A percentile compares a stretch with the other conserved stretches of the same genome.
Conservation (phyloP, 225 moss, liverwort and hornwort species). For the Sphagnum tenellum region DNA sequence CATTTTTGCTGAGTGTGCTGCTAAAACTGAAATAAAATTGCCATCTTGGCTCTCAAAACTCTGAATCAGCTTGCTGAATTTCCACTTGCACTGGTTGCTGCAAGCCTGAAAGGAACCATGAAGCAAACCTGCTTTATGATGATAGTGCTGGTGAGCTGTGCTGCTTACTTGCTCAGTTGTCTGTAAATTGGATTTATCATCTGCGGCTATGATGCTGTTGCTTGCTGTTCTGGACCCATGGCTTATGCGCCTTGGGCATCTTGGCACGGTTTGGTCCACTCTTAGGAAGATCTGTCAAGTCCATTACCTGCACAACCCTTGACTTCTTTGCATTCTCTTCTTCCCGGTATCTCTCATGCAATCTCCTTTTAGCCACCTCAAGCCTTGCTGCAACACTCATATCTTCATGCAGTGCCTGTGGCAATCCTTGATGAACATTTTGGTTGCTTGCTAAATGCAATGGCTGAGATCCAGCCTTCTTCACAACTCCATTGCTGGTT, state of each 20-base stretch:
- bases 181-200: slow-evolving; percentile 1
- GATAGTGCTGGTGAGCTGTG: too few species aligned
- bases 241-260: slow-evolving; percentile 28
- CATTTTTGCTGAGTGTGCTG: too few species aligned
- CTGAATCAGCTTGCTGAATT: too few species aligned
- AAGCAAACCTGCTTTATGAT: too few species aligned
- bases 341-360: slow-evolving; percentile 72
- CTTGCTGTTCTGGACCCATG: slow-evolving; percentile 19
- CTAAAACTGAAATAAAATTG: too few species aligned
- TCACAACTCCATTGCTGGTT: slow-evolving; percentile 25
- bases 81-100: too few species aligned
- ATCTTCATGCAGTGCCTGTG: slow-evolving; percentile 23
- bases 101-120: too few species aligned
- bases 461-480: slow-evolving; percentile 48
- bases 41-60: too few species aligned
- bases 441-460: slow-evolving; percentile 33
- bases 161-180: too few species aligned
- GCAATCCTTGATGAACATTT: slow-evolving; percentile 3
- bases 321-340: slow-evolving; percentile 62
- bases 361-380: slow-evolving; percentile 57
- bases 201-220: slow-evolving; percentile 26
- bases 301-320: slow-evolving; percentile 84
- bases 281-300: slow-evolving; percentile 87
- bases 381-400: slow-evolving; percentile 45
- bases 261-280: slow-evolving; percentile 81